Base-by-base conservation (phyloP, 495 filamentous ascomycete species). In the Aspergillus nanangensis region DNA sequence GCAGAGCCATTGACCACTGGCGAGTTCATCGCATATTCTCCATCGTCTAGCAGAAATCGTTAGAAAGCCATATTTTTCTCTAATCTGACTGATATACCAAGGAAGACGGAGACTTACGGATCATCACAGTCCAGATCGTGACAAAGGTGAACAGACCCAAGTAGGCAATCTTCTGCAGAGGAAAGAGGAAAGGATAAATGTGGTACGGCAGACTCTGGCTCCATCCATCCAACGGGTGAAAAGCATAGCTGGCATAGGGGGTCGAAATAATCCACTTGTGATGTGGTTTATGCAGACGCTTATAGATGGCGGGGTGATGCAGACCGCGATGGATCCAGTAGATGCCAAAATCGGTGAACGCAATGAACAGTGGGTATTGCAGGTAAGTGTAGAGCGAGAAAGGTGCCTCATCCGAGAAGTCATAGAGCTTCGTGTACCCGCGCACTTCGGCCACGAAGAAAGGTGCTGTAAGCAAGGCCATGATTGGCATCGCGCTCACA, bases 231-330 rank as follows among this genome's bases (percentile, higher is more conserved):
- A 96, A 48, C 1, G 92, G 92, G 71, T 97, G 88, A 72, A 97
- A 96, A 35, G 92, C 92, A 69, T 93, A 86, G 47, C 80, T 84
- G 3, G 92, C 91, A 64, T 77, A 96, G 3, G 92, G 92, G 0
- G 91, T 95, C 15, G 92, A 89, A 78, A 96, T 90, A 67, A 96
- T 91, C 92, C 91, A 96, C 71, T 95, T 95, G 76, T 97, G 92
- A 72, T 97, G 92, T 29, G 87, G 83, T 73, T 97, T 97, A 76
- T 97, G 92, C 18, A 96, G 76, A 44, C 67, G 70, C 72, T 87
- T 90, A 77, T 96, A 97, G 21, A 96, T 56, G 23, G 63, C 52
- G 1, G 87, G 87, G 58, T 88, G 81, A 67, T 97, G 92, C 46
- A 91, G 72, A 20, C 79, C 81, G 32, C 92, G 84, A 66, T 96